A percentile compares a stretch with the other conserved stretches of the same genome.
Evolutionary conservation across 495 filamentous ascomycete genomes (phyloP).

Genomic region (Hypoxylon rickii): DNA sequence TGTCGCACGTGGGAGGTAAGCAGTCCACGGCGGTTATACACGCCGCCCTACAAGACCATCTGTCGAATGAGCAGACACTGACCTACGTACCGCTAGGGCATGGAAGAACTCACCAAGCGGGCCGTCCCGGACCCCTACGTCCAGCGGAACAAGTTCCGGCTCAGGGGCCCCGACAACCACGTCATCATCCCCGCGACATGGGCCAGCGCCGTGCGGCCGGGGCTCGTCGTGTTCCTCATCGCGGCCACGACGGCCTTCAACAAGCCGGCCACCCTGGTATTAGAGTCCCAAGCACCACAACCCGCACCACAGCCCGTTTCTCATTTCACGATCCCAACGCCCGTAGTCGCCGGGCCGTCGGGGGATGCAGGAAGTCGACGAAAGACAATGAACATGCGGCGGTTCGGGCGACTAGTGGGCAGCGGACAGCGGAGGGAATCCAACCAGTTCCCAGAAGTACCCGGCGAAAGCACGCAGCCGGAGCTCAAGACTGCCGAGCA

Average conservation of each 20-base stretch:
- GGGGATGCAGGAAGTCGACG: too few relatives aligned
- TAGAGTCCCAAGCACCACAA: background rate
- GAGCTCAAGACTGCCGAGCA: too few relatives aligned
- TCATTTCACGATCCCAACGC: too few relatives aligned
- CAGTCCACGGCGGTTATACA: too few relatives aligned
- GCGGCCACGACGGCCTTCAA: background rate
- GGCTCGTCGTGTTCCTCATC: conserved; percentile 10
- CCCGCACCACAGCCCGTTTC: background rate
- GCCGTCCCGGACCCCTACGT: background rate
- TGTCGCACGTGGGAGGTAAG: conserved; percentile 26
- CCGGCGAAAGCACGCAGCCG: too few relatives aligned
- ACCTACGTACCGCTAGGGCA: too few relatives aligned
- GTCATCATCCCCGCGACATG: conserved; percentile 6
- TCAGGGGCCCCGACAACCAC: background rate
- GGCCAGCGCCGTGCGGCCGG: conserved; percentile 2
- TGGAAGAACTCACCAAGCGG: conserved; percentile 2
- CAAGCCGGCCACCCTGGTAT: background rate
- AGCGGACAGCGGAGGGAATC: too few relatives aligned
- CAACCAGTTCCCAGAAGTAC: too few relatives aligned
- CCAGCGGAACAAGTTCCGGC: background rate
- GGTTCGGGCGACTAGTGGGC: too few relatives aligned
- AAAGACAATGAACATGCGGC: too few relatives aligned
- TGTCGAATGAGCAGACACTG: background rate
- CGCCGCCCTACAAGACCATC: too few relatives aligned
- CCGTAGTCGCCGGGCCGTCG: too few relatives aligned